Evolutionary conservation across 192 early-diverging fungal genomes (phyloP).

Genomic region (Podochytrium sp.): DNA sequence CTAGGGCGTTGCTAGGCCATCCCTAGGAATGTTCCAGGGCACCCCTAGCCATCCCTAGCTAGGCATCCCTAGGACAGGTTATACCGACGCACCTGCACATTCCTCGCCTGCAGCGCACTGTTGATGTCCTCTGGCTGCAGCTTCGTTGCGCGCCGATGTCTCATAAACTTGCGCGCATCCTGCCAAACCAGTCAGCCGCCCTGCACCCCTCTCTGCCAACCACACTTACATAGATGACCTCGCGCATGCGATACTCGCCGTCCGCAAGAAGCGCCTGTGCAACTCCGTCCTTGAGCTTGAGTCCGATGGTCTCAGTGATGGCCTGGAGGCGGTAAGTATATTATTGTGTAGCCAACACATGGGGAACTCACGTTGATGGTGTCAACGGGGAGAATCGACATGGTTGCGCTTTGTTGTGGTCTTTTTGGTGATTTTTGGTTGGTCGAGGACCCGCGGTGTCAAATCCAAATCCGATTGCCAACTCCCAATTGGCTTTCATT

Average conservation of each 20-base stretch:
- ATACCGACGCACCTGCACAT: slow-evolving; percentile 95
- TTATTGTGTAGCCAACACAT: slow-evolving; percentile 21
- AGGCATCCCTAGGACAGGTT: too few species aligned
- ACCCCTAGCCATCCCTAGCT: too few species aligned
- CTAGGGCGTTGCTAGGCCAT: too few species aligned
- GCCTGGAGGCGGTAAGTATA: slow-evolving; percentile 32
- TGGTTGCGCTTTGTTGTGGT: too few species aligned
- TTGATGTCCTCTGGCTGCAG: slow-evolving; percentile 87
- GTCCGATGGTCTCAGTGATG: slow-evolving; percentile 83
- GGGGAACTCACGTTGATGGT: background rate
- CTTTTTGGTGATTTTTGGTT: too few species aligned
- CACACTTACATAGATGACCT: slow-evolving; percentile 74
- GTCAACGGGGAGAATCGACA: background rate
- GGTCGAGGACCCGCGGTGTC: too few species aligned
- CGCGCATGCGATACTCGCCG: slow-evolving; percentile 93
- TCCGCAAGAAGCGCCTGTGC: slow-evolving; percentile 84
- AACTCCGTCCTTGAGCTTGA: slow-evolving; percentile 87
- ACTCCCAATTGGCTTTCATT: too few species aligned
- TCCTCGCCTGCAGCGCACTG: slow-evolving; percentile 84
- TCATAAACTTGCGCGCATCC: slow-evolving; percentile 97
- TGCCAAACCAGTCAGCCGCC: slow-evolving; percentile 30
- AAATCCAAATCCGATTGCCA: too few species aligned
- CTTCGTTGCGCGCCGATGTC: slow-evolving; percentile 84
- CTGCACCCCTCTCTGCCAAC: background rate
- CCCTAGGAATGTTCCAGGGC: too few species aligned